Conservation (phyloP, 2,329 filamentous ascomycete genomes). For the Emergomyces orientalis region DNA sequence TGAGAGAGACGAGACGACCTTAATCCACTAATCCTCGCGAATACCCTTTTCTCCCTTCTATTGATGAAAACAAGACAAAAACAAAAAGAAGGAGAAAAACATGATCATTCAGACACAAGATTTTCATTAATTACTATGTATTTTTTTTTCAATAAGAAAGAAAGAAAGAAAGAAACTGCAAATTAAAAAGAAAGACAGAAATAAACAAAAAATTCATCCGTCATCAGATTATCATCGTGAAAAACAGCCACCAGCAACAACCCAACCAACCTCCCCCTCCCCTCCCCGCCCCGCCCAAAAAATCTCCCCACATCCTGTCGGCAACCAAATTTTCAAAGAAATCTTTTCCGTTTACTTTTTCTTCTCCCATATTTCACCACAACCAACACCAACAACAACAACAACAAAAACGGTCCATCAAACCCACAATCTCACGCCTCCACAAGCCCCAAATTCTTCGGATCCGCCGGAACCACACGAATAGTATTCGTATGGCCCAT, state of each 20-base stretch:
- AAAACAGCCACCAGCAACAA: too few species aligned
- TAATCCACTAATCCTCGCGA: too few species aligned
- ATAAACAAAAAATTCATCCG: neutral
- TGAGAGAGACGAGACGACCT: too few species aligned
- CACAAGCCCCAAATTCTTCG: conserved; percentile 34
- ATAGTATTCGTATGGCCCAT: conserved; percentile 60
- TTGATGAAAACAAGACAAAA: neutral
- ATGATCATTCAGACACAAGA: neutral
- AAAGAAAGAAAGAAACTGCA: neutral
- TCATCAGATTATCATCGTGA: neutral
- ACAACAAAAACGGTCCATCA: neutral
- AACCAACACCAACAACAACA: neutral
- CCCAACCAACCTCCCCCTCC: too few species aligned
- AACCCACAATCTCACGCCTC: conserved; percentile 16
- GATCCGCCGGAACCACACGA: conserved; percentile 42
- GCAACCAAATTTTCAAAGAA: too few species aligned
- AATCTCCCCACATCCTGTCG: too few species aligned
- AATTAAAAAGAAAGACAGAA: neutral
- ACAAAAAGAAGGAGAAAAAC: neutral
- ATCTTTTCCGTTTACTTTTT: neutral
- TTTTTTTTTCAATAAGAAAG: neutral
- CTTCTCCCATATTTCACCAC: neutral
- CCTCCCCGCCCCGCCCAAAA: too few species aligned
- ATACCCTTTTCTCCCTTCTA: too few species aligned
- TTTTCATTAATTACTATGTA: neutral